Evolutionary conservation across 2,329 filamentous ascomycete species (phyloP), one percentile per base, ranked within the genome.

Genomic region (Stagonosporopsis tanaceti): DNA sequence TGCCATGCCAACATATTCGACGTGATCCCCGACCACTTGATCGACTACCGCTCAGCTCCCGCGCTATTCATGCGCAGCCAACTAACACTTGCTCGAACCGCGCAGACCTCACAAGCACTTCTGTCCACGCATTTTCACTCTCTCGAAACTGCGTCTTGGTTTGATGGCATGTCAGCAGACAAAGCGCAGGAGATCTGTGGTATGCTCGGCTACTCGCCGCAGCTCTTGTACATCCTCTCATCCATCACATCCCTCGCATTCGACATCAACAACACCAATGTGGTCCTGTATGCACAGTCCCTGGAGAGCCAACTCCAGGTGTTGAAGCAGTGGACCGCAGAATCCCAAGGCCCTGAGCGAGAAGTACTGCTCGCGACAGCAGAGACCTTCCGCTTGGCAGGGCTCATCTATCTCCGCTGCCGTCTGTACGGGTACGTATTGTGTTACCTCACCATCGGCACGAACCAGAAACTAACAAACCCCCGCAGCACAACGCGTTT

Each of bases 1-100:
- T 66, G 63, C 40, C 72, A 74, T 25, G 70, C 72, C 41, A 73
- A 73, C 32, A 61, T 74, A 30, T 71, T 73, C 53, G 67, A 74
- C 45, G 65, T 64, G 5, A 70, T 71, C 7, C 71, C 72, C 6
- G 35, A 56, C 6, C 60, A 63, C 8, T 54, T 59, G 41, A 50
- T 71, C 40, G 57, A 70, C 45, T 64, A 65, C 22, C 56, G 65
- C 25, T 71, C 71, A 2, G 70, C 70, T 27, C 27, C 68, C 5
- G 68, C 65, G 14, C 58, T 71, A n/a, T 73, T 72, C 53, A 67
- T 74, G 15, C 68, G 66, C 35, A 60, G 62, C 5, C 70, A 74
- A 41, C 61, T 73, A 6, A 60, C 66, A 17, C 63, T 74, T 4
- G 68, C 72, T 27, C 63, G 70, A 14, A 73, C 70, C 14, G 68